These are phyloP conservation scores for Cryptococcus depauperatus DNA, from an alignment of 1,284 basidiomycete genomes.

Conservation along the genomic window DNA sequence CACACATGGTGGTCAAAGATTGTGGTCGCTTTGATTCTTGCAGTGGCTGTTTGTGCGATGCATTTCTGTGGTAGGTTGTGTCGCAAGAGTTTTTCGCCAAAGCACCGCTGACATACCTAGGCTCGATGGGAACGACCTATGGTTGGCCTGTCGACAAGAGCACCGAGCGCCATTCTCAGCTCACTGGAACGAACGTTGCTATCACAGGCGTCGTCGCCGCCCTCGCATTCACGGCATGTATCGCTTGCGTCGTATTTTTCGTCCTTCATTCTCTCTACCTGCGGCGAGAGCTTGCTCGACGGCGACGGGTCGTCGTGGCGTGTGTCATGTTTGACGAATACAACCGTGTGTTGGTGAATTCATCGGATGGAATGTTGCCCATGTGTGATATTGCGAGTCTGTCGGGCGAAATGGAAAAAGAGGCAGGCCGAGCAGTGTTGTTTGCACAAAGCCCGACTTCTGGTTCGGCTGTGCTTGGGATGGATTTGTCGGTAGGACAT, in stretches of 20 bases:
- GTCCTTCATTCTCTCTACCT: conserved; percentile 38
- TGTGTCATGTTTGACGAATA: conserved; percentile 45
- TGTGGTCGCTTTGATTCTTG: conserved; percentile 44
- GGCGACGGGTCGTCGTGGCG: conserved; percentile 47
- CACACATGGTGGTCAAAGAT: conserved; percentile 46
- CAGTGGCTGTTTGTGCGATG: conserved; percentile 43
- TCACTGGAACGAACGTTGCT: conserved; percentile 35
- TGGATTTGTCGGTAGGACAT: conserved; percentile 44
- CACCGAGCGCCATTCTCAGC: conserved; percentile 17
- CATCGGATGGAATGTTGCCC: conserved; percentile 46
- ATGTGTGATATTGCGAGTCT: conserved; percentile 45
- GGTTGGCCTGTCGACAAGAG: conserved; percentile 25
- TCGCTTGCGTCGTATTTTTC: conserved; percentile 42
- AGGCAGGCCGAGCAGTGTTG: conserved; percentile 8
- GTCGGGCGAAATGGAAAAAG: conserved; percentile 11
- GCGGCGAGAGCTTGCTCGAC: conserved; percentile 35
- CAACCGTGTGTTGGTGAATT: conserved; percentile 44
- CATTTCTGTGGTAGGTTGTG: conserved; percentile 37
- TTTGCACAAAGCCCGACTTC: conserved; percentile 11
- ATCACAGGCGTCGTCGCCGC: conserved; percentile 46
- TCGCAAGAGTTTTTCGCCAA: neutral
- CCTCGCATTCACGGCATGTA: conserved; percentile 45
- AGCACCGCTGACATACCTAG: conserved; percentile 10
- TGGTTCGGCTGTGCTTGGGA: conserved; percentile 36
- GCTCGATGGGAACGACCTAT: conserved; percentile 39